These are phyloP conservation scores for Aspergillus incahuasiensis DNA, from an alignment of 495 filamentous ascomycete species.

Conservation along the genomic window DNA sequence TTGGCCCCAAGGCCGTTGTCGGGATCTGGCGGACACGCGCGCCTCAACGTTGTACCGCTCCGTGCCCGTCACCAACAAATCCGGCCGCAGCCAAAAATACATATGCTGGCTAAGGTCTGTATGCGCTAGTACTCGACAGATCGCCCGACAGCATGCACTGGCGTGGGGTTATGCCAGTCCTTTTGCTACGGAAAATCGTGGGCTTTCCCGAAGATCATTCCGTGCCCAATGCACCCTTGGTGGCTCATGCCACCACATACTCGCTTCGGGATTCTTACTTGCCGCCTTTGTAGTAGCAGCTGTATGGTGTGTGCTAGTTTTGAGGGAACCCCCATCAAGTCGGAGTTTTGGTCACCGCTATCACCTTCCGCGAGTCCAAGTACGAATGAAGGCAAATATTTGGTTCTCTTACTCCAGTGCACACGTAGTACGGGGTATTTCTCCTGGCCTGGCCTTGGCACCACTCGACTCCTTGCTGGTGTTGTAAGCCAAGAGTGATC, in stretches of 20 bases:
- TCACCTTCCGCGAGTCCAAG: no score
- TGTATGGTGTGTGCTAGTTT: not conserved
- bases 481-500: slow-evolving; percentile 1
- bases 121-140: slow-evolving; percentile 19
- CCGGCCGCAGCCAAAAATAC: slow-evolving; percentile 19
- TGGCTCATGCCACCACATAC: slow-evolving; percentile 8
- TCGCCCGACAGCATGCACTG: slow-evolving; percentile 18
- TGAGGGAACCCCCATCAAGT: not conserved
- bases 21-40: slow-evolving; percentile 16
- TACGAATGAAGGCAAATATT: no score
- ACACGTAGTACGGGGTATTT: no score
- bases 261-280: slow-evolving; percentile 13
- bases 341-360: no score
- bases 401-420: no score
- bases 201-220: slow-evolving; percentile 8
- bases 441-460: slow-evolving; percentile 6
- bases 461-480: not conserved
- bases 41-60: slow-evolving; percentile 11
- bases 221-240: slow-evolving; percentile 17
- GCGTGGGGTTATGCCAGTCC: slow-evolving; percentile 22
- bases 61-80: slow-evolving; percentile 23
- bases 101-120: slow-evolving; percentile 13
- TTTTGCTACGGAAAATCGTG: slow-evolving; percentile 15
- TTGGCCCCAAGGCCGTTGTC: slow-evolving; percentile 31
- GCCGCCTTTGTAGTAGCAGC: not conserved